Evolutionary conservation across 2,329 filamentous ascomycete species (phyloP).

Genomic region (Arthrobotrys pseudoclavata): DNA sequence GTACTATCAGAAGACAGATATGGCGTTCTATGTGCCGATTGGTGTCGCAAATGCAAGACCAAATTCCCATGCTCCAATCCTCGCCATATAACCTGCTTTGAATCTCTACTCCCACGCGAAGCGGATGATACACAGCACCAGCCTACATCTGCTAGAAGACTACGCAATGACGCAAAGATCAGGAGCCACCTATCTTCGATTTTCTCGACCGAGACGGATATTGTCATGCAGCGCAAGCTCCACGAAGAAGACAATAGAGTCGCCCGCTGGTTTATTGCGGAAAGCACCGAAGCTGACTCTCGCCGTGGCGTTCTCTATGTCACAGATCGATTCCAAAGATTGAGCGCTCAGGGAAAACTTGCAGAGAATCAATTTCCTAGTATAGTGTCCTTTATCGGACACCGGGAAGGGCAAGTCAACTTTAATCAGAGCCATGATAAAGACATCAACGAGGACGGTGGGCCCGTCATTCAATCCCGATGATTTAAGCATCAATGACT

Average conservation of each 20-base stretch:
- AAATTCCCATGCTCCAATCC: neutral
- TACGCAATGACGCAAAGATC: neutral
- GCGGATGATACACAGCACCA: neutral
- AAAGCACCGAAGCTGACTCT: neutral
- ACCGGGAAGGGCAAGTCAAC: slow-evolving; percentile 30
- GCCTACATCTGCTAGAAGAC: neutral
- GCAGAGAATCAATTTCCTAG: slow-evolving; percentile 30
- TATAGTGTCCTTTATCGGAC: slow-evolving; percentile 31
- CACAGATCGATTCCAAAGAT: slow-evolving; percentile 2
- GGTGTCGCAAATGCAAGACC: slow-evolving; percentile 6
- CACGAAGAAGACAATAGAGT: neutral
- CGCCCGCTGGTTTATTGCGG: slow-evolving; percentile 1
- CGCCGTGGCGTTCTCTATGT: neutral
- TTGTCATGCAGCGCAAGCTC: neutral
- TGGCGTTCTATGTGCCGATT: neutral
- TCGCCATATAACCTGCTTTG: neutral
- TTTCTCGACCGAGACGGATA: neutral
- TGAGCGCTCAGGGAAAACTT: slow-evolving; percentile 9
- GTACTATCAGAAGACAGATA: neutral
- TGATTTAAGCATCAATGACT: slow-evolving; percentile 3
- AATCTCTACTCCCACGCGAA: neutral
- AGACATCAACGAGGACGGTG: neutral
- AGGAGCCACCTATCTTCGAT: neutral
- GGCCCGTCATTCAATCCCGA: neutral
- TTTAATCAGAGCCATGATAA: slow-evolving; percentile 15